A percentile compares a stretch with the other conserved stretches of the same genome.
Conservation (phyloP, 2,329 filamentous ascomycete species). For the Penicillium sp. region DNA sequence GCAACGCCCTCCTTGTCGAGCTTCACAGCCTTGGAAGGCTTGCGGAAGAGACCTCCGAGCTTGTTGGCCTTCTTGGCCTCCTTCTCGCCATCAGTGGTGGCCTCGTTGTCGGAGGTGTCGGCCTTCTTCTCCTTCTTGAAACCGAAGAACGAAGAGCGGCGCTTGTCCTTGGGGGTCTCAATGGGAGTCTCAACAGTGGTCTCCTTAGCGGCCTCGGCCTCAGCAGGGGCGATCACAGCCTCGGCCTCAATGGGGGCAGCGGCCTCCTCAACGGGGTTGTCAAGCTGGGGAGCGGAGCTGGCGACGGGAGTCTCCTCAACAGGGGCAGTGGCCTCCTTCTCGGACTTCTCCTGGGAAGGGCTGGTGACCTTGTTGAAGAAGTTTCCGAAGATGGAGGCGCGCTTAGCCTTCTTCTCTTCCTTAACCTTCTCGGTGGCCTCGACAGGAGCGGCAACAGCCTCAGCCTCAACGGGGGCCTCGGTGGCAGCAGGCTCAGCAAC, state of each 20-base stretch:
- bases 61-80: conserved; percentile 44
- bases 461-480: conserved; percentile 15
- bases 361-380: conserved; percentile 68
- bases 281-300: conserved; percentile 50
- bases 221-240: conserved; percentile 46
- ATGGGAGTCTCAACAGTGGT: conserved; percentile 29
- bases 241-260: conserved; percentile 40
- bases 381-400: conserved; percentile 78
- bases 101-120: conserved; percentile 50
- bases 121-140: conserved; percentile 56
- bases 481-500: conserved; percentile 12
- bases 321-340: conserved; percentile 51
- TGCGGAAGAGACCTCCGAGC: conserved; percentile 50
- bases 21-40: conserved; percentile 50
- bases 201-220: conserved; percentile 36
- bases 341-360: conserved; percentile 47
- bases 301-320: conserved; percentile 48
- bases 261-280: conserved; percentile 43
- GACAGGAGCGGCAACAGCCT: conserved; percentile 35
- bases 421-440: conserved; percentile 52
- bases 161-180: conserved; percentile 48
- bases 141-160: conserved; percentile 56
- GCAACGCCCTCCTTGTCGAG: conserved; percentile 40
- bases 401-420: conserved; percentile 65
- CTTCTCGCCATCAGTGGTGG: conserved; percentile 46